Evolutionary conservation across 495 filamentous ascomycete species (phyloP), one percentile per base, ranked within the genome.

Genomic region (Penicillium dipodomyicola): DNA sequence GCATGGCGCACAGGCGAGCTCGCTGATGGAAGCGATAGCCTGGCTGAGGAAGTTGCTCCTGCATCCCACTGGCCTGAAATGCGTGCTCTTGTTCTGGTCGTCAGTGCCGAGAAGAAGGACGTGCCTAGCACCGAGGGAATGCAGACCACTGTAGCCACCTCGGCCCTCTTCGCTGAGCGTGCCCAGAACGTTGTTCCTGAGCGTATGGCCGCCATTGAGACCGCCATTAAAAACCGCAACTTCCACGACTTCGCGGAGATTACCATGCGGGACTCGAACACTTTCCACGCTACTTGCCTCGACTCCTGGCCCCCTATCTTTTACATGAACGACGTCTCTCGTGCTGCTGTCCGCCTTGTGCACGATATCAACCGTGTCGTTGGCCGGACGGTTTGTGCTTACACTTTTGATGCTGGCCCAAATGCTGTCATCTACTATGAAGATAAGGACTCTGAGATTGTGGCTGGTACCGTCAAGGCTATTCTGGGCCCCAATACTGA

Each of bases 271-370:
- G 94, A 98, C 67, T 92, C 88, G 66, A 99, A 99, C 72, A 86
- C 82, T 52, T 99, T 99, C 84, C 94, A 99, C 69, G 90, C 94
- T 15, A 89, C 87, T 30, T 97, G 94, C 68, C 77, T 93, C 56
- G 94, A 99, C 75, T 97, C 95, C 0, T 88, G 88, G 70, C 94
- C 94, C 48, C 94, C 94, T 14, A 97, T 99, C 60, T 96, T 96
- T 76, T 99, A 99, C 76, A 82, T 97, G 79, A 99, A 97, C 67
- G 94, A 97, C 72, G 86, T 93, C 19, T 88, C 84, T 17, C 77
- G 88, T 15, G 90, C 92, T 8, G 90, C 92, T 11, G 89, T 99
- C 47, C 78, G 88, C 48, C 85, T 89, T 3, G 92, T 97, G 27
- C 91, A 97, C 75, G 84, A 83, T 40, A 88, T 97, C 72, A 99